A percentile compares a stretch with the other conserved stretches of the same genome.
phyloP scores from a whole-genome alignment of 1,139 yeast genomes.

The Yamadazyma triangularis region DNA sequence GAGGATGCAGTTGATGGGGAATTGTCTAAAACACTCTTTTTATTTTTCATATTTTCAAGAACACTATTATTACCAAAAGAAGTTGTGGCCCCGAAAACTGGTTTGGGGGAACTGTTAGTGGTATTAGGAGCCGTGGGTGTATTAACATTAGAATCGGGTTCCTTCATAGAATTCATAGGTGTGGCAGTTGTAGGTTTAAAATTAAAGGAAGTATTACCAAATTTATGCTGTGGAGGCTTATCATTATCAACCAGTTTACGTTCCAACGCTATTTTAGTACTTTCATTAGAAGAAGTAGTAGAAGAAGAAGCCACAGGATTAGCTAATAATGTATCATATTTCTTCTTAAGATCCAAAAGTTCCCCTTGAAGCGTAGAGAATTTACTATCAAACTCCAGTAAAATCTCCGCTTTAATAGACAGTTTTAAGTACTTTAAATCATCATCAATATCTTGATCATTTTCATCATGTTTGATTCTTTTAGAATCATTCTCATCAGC shows the following conservation, averaged over 20 bases:
- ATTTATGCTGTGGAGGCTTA: slow-evolving; percentile 16
- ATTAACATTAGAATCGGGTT: slow-evolving; percentile 5
- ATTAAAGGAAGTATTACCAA: slow-evolving; percentile 29
- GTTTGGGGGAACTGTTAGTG: slow-evolving; percentile 15
- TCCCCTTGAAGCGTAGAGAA: not conserved
- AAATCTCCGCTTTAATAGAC: slow-evolving; percentile 6
- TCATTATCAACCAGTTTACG: slow-evolving; percentile 1
- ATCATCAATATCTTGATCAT: slow-evolving; percentile 5
- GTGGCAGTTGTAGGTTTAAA: slow-evolving; percentile 16
- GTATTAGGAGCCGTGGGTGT: slow-evolving; percentile 3
- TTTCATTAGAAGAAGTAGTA: not conserved
- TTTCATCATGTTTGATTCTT: slow-evolving; percentile 6
- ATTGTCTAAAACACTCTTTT: slow-evolving; percentile 34
- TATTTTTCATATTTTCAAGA: slow-evolving; percentile 17
- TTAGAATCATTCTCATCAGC: slow-evolving; percentile 9
- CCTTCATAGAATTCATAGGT: slow-evolving; percentile 13
- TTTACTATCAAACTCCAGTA: not conserved
- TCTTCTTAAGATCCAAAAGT: not conserved
- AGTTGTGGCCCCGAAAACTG: slow-evolving; percentile 45
- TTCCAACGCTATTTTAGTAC: too few relatives aligned
- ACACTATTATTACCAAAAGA: slow-evolving; percentile 48
- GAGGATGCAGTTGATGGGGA: slow-evolving; percentile 5
- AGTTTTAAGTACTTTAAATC: slow-evolving; percentile 13
- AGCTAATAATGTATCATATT: not conserved
- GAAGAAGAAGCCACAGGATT: too few relatives aligned